phyloP scores from a whole-genome alignment of 352 stramenopile species.

The Phytophthora citrophthora region DNA sequence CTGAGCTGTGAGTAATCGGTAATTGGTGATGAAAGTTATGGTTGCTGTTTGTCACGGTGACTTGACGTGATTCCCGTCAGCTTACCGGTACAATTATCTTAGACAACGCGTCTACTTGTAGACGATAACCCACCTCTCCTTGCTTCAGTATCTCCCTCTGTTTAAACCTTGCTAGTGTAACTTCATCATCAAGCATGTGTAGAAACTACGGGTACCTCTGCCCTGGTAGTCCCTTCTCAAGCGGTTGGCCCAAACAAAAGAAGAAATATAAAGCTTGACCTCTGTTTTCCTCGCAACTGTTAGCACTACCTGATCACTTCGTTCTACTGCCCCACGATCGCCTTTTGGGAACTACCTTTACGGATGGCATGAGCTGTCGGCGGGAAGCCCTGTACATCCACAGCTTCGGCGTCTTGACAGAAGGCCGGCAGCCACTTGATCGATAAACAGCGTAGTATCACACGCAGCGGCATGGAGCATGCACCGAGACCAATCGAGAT shows the following conservation, averaged over 20 bases:
- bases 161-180: neutral
- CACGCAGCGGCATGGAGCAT: conserved; percentile 51
- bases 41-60: no score
- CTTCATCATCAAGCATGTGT: neutral
- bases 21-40: no score
- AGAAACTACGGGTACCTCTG: no score
- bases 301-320: conserved; percentile 16
- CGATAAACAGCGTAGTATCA: conserved; percentile 58
- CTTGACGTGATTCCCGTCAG: neutral
- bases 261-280: conserved; percentile 31
- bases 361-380: conserved; percentile 37
- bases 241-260: neutral
- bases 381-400: conserved; percentile 40
- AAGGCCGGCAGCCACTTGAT: conserved; percentile 70
- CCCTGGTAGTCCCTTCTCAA: no score
- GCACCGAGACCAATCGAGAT: conserved; percentile 63
- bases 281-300: conserved; percentile 18
- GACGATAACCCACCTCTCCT: neutral
- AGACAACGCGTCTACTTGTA: neutral
- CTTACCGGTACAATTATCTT: neutral
- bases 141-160: neutral
- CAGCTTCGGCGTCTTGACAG: conserved; percentile 55
- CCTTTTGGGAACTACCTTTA: conserved; percentile 42
- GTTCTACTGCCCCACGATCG: conserved; percentile 30
- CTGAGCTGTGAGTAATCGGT: conserved; percentile 5